Evolutionary conservation across 2,329 filamentous ascomycete genomes (phyloP).

Genomic region (Metarhizium humberi): DNA sequence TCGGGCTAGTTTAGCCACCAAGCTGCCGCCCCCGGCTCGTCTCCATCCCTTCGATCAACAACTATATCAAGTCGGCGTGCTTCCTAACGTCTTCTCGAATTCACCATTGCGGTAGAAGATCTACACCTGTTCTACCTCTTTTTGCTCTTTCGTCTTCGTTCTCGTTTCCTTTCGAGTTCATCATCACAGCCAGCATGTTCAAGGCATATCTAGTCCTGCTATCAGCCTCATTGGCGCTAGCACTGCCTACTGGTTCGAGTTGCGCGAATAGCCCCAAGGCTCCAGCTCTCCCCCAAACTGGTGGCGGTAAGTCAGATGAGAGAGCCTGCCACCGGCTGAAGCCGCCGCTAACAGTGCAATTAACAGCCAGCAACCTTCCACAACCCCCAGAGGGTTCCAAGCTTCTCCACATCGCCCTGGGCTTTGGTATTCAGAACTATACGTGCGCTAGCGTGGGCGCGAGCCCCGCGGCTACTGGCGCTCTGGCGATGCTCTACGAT

Average conservation of each 20-base stretch:
- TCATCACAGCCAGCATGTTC: constrained; percentile 18
- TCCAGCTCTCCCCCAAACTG: neutral
- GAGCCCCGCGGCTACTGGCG: constrained; percentile 35
- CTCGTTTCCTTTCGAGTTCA: neutral
- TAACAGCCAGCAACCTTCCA: constrained; percentile 33
- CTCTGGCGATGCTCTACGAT: constrained; percentile 53
- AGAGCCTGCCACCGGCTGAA: neutral
- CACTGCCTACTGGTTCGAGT: constrained; percentile 15
- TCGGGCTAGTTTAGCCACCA: neutral
- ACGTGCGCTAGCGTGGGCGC: constrained; percentile 38
- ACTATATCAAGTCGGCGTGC: constrained; percentile 8
- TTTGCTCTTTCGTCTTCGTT: neutral
- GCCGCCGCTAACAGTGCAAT: neutral
- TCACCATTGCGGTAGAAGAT: constrained; percentile 6
- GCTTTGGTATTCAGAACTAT: constrained; percentile 62
- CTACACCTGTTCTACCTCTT: constrained; percentile 7
- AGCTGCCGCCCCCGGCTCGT: neutral
- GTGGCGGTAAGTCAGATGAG: constrained; percentile 1
- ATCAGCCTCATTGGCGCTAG: constrained; percentile 21
- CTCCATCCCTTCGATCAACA: neutral
- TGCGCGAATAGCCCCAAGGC: constrained; percentile 10
- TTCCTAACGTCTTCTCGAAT: neutral
- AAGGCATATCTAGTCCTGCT: constrained; percentile 23
- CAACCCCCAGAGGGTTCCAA: constrained; percentile 25
- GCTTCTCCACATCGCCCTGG: constrained; percentile 48